Percentiles rank a stretch among this genome's conserved stretches.
phyloP scores from a whole-genome alignment of 805 yeast species.

The Wickerhamomyces hampshirensis region DNA sequence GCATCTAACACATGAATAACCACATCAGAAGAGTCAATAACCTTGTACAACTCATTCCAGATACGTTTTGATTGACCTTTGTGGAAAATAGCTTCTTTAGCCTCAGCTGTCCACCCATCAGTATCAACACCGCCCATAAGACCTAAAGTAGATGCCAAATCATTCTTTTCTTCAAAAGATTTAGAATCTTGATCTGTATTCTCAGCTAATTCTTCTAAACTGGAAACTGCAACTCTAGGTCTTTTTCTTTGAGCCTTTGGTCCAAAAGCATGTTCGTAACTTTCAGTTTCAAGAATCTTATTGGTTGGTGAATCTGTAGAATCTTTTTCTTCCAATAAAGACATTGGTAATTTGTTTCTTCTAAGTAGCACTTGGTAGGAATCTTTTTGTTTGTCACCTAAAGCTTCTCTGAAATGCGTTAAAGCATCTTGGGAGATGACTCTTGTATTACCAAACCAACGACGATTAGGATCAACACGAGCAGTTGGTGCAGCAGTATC shows the following conservation, averaged over 20 bases:
- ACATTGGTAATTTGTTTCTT: conserved; percentile 94
- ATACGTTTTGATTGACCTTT: conserved; percentile 98
- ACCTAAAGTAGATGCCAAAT: conserved; percentile 70
- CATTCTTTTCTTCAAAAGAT: conserved; percentile 68
- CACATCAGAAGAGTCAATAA: conserved; percentile 95
- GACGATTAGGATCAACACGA: conserved; percentile 90
- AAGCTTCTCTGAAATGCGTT: conserved; percentile 88
- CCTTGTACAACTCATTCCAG: conserved; percentile 97
- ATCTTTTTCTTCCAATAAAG: conserved; percentile 83
- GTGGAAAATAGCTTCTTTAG: conserved; percentile 91
- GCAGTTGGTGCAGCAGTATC: conserved; percentile 85
- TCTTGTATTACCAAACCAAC: conserved; percentile 97
- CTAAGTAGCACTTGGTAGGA: conserved; percentile 80
- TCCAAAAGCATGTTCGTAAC: conserved; percentile 79
- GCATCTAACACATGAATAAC: conserved; percentile 96
- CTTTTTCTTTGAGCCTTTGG: conserved; percentile 93
- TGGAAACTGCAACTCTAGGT: conserved; percentile 75
- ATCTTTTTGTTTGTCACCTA: conserved; percentile 80
- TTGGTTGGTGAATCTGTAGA: conserved; percentile 71
- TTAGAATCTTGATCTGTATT: conserved; percentile 52
- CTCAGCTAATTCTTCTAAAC: conserved; percentile 72
- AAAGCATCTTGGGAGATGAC: conserved; percentile 97
- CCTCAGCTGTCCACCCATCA: conserved; percentile 85
- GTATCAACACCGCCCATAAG: conserved; percentile 63
- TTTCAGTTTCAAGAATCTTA: conserved; percentile 83